phyloP scores from a whole-genome alignment of 2,329 filamentous ascomycete genomes.

The Diplodia sapinea region DNA sequence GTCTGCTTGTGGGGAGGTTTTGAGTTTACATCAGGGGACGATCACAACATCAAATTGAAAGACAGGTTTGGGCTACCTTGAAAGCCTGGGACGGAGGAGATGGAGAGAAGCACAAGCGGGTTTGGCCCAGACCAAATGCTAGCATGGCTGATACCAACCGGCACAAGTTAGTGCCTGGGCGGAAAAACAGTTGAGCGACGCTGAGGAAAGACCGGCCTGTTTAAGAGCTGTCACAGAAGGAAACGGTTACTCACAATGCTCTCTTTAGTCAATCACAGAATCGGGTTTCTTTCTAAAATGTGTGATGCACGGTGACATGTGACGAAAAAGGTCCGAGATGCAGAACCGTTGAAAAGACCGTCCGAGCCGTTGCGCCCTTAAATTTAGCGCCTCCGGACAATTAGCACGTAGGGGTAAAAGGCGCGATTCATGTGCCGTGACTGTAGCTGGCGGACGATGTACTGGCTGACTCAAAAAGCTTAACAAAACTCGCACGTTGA shows the following conservation, averaged over 20 bases:
- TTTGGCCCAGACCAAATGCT: not conserved
- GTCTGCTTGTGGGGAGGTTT: slow-evolving; percentile 32
- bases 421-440: slow-evolving; percentile 13
- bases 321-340: not conserved
- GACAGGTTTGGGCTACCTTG: not conserved
- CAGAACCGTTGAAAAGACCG: not conserved
- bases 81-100: not conserved
- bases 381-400: not conserved
- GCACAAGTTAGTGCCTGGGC: not conserved
- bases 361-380: not conserved
- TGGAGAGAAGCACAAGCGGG: not conserved
- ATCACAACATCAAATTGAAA: slow-evolving; percentile 26
- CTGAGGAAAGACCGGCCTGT: not conserved
- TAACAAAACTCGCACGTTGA: slow-evolving; percentile 21
- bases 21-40: slow-evolving; percentile 29
- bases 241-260: slow-evolving; percentile 3
- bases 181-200: slow-evolving; percentile 6
- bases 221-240: not conserved
- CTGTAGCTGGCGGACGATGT: not conserved
- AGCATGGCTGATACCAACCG: slow-evolving; percentile 1
- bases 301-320: not conserved
- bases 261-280: slow-evolving; percentile 18
- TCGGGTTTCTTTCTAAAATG: not conserved
- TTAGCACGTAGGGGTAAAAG: not conserved
- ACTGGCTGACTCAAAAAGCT: slow-evolving; percentile 20